Base-by-base conservation (phyloP, 495 filamentous ascomycete species). In the Neurospora sp. region DNA sequence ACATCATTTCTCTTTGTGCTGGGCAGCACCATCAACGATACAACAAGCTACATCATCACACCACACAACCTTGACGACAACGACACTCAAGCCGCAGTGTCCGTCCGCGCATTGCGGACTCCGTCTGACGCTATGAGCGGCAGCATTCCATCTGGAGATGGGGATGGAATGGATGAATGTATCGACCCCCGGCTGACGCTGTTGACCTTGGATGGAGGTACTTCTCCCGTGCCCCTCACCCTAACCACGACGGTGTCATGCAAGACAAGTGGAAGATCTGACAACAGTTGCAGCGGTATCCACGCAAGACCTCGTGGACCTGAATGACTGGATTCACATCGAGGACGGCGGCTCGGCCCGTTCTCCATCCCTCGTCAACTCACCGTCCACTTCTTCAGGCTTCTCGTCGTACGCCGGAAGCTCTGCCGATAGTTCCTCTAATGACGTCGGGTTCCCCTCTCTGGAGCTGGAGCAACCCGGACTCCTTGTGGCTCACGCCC, bases 151-250 rank as follows among this genome's bases (percentile, higher is more conserved):
- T 5, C 4, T 35, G 0, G 35, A 35, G 4, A 35, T 5, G 35
- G 35, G 12, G 12, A 2, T 4, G 54, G 5, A 6, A 16, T 16
- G 12, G 1, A 4, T 35, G 12, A 0, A 18, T 4, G 0, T 31
- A 16, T 62, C 2, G 12, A 62, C 12, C 54, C 54, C 23, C 1
- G 31, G 31, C 2, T 31, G 31, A 31, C 27, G 2, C 5, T 31
- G 27, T 35, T 62, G 27, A 0, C 0, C 11, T 27, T 3, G 12
- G 20, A 31, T 16, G 6, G 5, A 35, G 5, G 27, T 62, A 62
- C 12, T 9, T 1, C 6, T 1, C 44, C n/a, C n/a, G n/a, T n/a
- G n/a, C 8, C 54, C 27, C 12, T 35, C 27, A 62, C 54, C 27
- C 27, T 62, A 35, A 1, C 27, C 27, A 35, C 54, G 6, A 62